Conservation (phyloP, 441 rosid genomes). For the Aleurites moluccanus region DNA sequence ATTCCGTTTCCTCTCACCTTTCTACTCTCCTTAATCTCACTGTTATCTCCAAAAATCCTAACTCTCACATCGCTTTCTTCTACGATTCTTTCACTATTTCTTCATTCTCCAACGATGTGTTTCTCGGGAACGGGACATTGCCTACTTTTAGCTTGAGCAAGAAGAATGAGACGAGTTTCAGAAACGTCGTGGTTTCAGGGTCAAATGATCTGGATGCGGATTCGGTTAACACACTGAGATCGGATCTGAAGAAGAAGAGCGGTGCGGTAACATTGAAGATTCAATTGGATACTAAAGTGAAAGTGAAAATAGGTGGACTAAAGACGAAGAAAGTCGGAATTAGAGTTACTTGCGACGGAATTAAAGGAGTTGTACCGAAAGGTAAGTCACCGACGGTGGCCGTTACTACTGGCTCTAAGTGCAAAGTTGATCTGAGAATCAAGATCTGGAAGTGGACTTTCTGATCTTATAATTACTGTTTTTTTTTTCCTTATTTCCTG, state of each 20-base stretch:
- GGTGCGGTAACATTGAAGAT: constrained; percentile 52
- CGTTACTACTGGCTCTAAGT: constrained; percentile 47
- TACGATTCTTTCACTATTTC: constrained; percentile 56
- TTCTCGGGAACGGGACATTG: constrained; percentile 57
- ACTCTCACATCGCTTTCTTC: constrained; percentile 62
- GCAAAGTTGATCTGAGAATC: constrained; percentile 73
- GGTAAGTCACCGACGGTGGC: constrained; percentile 66
- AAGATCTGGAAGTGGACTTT: constrained; percentile 86
- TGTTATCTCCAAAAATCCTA: constrained; percentile 71
- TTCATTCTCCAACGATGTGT: constrained; percentile 32
- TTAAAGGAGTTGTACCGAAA: constrained; percentile 50
- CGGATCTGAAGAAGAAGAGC: constrained; percentile 52
- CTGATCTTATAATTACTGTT: constrained; percentile 24
- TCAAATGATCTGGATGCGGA: constrained; percentile 44
- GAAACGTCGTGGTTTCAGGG: constrained; percentile 46
- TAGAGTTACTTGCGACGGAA: constrained; percentile 66
- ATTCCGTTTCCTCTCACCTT: constrained; percentile 49
- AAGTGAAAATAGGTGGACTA: constrained; percentile 57
- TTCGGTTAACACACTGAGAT: constrained; percentile 42
- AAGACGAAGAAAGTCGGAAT: constrained; percentile 58
- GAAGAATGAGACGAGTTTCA: constrained; percentile 62
- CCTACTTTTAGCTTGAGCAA: constrained; percentile 51
- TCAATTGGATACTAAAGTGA: constrained; percentile 58
- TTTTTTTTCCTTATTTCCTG: neutral
- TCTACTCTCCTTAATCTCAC: constrained; percentile 56